Evolutionary conservation across 2,329 filamentous ascomycete species (phyloP), one percentile per base, ranked within the genome.

Genomic region (Curvularia verruculosa): DNA sequence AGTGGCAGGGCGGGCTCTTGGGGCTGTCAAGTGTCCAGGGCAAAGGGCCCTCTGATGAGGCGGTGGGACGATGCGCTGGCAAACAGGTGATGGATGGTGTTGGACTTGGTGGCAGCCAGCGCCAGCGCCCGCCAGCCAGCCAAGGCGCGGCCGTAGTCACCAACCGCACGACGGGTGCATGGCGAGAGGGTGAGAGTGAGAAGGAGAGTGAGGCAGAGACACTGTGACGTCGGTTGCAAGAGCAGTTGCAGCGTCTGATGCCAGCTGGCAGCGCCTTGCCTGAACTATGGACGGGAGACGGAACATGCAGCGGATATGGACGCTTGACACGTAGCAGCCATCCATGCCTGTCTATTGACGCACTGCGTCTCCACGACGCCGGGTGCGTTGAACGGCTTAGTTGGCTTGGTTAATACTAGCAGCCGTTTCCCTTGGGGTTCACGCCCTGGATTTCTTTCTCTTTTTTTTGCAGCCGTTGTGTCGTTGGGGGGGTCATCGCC

Each of bases 221-320:
- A 61, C 56, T 53, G 58, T 53, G 58, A 61, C 46, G 60, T 64
- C 61, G 59, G 62, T 62, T 56, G 50, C 54, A 61, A 56, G 54
- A 59, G 57, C 55, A 55, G 58, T 56, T 61, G 60, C 65, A 63
- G 65, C 54, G 50, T 63, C 61, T 52, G 48, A 56, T 75, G 74
- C 73, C 74, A 77, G 73, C 72, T 76, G 75, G 73, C 74, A 72
- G 63, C 69, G 70, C 67, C 67, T 60, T 64, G 64, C 66, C 55
- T 66, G 61, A 65, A 68, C 56, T 61, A 59, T 55, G 56, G 57
- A 63, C 56, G 64, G 70, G 60, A 61, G 63, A 64, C 64, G 67
- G 65, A 60, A 45, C 62, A 68, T 70, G 73, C 68, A 70, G 52
- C 50, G 60, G 62, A 57, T 56, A 58, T 66, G 56, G 63, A 67